These are phyloP conservation scores for Pythium biforme DNA, from an alignment of 352 stramenopile species.

Conservation along the genomic window DNA sequence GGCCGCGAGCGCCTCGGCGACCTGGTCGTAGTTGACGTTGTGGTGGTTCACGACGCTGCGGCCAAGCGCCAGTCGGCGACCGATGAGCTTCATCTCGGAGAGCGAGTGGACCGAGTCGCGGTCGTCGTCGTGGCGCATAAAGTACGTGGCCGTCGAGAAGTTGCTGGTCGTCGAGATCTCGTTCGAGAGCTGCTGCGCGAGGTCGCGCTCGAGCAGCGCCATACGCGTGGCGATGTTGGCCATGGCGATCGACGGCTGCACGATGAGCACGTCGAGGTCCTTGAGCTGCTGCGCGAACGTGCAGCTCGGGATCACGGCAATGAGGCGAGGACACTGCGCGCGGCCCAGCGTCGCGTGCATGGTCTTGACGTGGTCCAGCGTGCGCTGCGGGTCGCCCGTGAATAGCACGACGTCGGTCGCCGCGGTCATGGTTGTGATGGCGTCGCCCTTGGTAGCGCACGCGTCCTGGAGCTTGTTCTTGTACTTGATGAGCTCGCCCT, in stretches of 20 bases:
- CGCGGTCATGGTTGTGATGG: slow-evolving; percentile 38
- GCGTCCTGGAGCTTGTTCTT: slow-evolving; percentile 56
- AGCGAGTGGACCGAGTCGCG: slow-evolving; percentile 34
- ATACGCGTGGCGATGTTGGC: slow-evolving; percentile 66
- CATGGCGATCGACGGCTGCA: slow-evolving; percentile 61
- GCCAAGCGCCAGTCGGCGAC: slow-evolving; percentile 33
- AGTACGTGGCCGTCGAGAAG: slow-evolving; percentile 52
- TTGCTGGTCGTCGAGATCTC: slow-evolving; percentile 37
- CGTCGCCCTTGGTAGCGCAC: slow-evolving; percentile 14
- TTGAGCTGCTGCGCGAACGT: slow-evolving; percentile 39
- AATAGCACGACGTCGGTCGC: slow-evolving; percentile 62
- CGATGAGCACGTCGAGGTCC: slow-evolving; percentile 50
- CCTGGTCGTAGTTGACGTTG: slow-evolving; percentile 43
- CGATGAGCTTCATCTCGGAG: slow-evolving; percentile 36
- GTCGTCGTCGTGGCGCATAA: slow-evolving; percentile 40
- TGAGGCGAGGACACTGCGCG: slow-evolving; percentile 44
- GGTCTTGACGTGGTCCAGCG: slow-evolving; percentile 46
- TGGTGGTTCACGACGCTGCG: slow-evolving; percentile 65
- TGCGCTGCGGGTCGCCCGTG: slow-evolving; percentile 45
- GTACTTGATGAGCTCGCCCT: slow-evolving; percentile 64
- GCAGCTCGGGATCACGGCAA: slow-evolving; percentile 48
- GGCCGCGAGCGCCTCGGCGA: slow-evolving; percentile 25
- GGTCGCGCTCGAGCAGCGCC: slow-evolving; percentile 47
- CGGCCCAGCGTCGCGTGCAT: slow-evolving; percentile 41
- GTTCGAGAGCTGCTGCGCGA: slow-evolving; percentile 28